Percentiles rank a stretch among this genome's conserved stretches.
These are phyloP conservation scores for Microbotryum saponariae DNA, from an alignment of 1,284 basidiomycete species.

Conservation along the genomic window DNA sequence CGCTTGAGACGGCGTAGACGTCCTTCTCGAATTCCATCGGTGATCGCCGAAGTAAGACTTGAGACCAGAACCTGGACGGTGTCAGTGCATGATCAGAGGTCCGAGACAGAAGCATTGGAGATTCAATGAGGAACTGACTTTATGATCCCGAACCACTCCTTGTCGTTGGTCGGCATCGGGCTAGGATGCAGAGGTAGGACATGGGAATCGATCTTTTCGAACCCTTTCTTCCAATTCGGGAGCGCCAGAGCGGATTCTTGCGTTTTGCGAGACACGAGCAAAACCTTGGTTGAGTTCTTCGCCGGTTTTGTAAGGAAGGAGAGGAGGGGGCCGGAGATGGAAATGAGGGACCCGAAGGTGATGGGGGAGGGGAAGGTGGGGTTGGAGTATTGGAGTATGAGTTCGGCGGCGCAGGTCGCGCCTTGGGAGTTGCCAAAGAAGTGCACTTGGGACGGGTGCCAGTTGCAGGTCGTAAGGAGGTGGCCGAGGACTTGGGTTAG, in stretches of 20 bases:
- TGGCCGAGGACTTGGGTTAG: constrained; percentile 33
- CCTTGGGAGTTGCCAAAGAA: constrained; percentile 43
- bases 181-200: constrained; percentile 6
- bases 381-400: constrained; percentile 28
- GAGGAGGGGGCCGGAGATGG: constrained; percentile 16
- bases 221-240: constrained; percentile 19
- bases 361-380: not conserved
- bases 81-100: no score
- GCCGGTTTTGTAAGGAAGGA: constrained; percentile 12
- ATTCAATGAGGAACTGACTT: constrained; percentile 9
- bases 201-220: not conserved
- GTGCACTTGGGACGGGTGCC: constrained; percentile 37
- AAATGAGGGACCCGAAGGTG: constrained; percentile 18
- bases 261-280: constrained; percentile 4
- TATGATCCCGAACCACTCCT: constrained; percentile 30
- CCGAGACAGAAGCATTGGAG: no score
- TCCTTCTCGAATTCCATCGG: constrained; percentile 13
- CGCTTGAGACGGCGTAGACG: constrained; percentile 10
- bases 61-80: constrained; percentile 25
- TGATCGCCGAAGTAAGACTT: constrained; percentile 6
- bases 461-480: constrained; percentile 32
- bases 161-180: constrained; percentile 24
- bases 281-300: constrained; percentile 4
- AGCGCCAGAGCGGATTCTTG: constrained; percentile 11
- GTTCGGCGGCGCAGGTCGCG: constrained; percentile 38